Conservation (phyloP, 345 rosid species). For the Psidium guajava region DNA sequence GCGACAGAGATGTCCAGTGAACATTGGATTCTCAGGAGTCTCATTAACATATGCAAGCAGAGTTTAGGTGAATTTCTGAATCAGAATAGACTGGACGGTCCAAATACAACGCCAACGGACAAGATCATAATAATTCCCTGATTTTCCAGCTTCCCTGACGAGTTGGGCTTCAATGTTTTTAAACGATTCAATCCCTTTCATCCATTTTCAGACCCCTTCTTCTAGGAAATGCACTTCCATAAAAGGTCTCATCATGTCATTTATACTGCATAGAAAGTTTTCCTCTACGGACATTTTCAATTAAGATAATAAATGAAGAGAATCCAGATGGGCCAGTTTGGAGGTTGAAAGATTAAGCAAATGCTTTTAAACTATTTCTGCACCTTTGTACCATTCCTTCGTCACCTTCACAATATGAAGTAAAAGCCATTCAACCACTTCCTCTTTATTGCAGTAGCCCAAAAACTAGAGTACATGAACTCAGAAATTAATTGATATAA, state of each 20-base stretch:
- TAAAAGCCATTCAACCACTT: constrained; percentile 4
- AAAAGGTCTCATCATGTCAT: not conserved
- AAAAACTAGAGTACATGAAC: not conserved
- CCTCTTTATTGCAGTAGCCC: not conserved
- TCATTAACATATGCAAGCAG: not conserved
- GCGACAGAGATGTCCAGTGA: not conserved
- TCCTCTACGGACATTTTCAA: not conserved
- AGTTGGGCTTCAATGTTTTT: not conserved
- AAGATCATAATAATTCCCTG: not conserved
- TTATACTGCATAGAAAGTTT: not conserved
- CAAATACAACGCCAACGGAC: not conserved
- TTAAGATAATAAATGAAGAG: not conserved
- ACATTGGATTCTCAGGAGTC: not conserved
- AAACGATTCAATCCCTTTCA: not conserved
- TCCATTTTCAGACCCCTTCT: not conserved
- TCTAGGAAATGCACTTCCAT: not conserved
- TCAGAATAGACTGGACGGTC: not conserved
- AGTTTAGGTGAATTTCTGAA: not conserved
- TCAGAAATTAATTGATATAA: not conserved
- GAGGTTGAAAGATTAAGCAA: not conserved
- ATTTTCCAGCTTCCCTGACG: not conserved
- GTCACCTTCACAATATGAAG: not conserved
- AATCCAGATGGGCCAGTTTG: not conserved
- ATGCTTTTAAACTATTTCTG: not conserved
- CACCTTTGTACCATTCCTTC: not conserved